A percentile compares a stretch with the other conserved stretches of the same genome.
These are phyloP conservation scores for Pythium folliculosum DNA, from an alignment of 352 stramenopile species.

Conservation along the genomic window DNA sequence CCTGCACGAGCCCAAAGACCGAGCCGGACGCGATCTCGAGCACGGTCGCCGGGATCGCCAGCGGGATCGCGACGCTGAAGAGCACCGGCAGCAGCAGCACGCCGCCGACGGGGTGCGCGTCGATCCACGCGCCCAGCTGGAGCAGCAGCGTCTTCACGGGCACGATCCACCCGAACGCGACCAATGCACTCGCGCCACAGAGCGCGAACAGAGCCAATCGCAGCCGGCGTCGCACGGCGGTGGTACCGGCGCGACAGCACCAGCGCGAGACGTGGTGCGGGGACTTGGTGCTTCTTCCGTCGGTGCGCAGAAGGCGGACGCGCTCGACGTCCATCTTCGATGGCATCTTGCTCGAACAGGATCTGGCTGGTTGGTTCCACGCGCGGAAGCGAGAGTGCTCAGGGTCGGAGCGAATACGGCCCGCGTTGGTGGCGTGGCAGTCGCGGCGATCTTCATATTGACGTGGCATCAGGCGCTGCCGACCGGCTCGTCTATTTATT, in stretches of 20 bases:
- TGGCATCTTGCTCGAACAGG: background rate
- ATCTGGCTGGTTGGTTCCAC: too few species aligned
- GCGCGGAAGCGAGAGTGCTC: too few species aligned
- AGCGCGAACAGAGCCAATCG: conserved; percentile 26
- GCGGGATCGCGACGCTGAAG: conserved; percentile 53
- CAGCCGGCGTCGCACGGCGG: conserved; percentile 25
- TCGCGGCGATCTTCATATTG: background rate
- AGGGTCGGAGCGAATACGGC: too few species aligned
- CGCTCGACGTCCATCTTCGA: conserved; percentile 15
- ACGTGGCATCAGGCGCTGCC: background rate
- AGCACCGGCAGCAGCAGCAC: conserved; percentile 60
- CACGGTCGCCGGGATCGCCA: conserved; percentile 67
- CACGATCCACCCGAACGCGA: conserved; percentile 33
- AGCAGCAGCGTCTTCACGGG: conserved; percentile 47
- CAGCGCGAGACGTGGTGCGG: conserved; percentile 18
- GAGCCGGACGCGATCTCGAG: conserved; percentile 69
- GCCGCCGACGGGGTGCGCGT: conserved; percentile 43
- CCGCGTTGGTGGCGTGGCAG: background rate
- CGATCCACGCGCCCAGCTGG: conserved; percentile 45
- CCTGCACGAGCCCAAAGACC: conserved; percentile 56
- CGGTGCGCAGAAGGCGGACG: conserved; percentile 21
- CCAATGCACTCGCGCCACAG: conserved; percentile 17
- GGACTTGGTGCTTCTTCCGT: background rate
- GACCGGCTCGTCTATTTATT: background rate
- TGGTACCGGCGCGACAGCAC: conserved; percentile 1